Evolutionary conservation across 345 rosid genomes (phyloP).

Genomic region (Eucalyptus sp.): DNA sequence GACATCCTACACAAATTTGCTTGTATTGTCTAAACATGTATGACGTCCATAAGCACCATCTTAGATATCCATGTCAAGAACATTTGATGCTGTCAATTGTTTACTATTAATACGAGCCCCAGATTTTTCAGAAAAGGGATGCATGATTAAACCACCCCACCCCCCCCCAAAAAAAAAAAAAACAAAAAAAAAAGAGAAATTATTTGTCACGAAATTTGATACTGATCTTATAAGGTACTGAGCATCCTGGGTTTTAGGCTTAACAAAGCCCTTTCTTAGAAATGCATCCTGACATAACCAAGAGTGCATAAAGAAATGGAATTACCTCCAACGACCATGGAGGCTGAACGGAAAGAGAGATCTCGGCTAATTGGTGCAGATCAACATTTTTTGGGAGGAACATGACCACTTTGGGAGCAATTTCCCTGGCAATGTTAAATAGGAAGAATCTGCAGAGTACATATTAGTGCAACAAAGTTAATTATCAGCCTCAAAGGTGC

Average conservation of each 20-base stretch:
- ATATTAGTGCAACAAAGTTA: background rate
- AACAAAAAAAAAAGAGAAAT: background rate
- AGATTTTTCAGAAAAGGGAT: background rate
- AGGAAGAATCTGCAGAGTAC: slow-evolving; percentile 45
- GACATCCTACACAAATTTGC: background rate
- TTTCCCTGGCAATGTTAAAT: slow-evolving; percentile 48
- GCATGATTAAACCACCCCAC: background rate
- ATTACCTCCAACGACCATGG: slow-evolving; percentile 69
- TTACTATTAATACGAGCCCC: background rate
- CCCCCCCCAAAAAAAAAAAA: too few relatives aligned
- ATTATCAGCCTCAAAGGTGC: background rate
- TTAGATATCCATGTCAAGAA: background rate
- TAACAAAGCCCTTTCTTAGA: background rate
- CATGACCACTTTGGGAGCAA: slow-evolving; percentile 56
- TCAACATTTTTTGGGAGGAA: slow-evolving; percentile 85
- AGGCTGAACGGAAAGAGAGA: slow-evolving; percentile 48
- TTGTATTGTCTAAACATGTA: background rate
- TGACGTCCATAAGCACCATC: background rate
- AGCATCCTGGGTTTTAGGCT: background rate
- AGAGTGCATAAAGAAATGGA: background rate
- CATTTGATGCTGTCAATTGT: background rate
- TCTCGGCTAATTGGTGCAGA: slow-evolving; percentile 75
- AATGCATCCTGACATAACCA: background rate
- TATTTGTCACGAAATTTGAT: background rate
- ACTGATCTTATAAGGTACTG: background rate